Percentiles rank a stretch among this genome's conserved stretches.
Conservation (phyloP, 371 early-diverging fungal species). For the Hamiltosporidium magnivora region DNA sequence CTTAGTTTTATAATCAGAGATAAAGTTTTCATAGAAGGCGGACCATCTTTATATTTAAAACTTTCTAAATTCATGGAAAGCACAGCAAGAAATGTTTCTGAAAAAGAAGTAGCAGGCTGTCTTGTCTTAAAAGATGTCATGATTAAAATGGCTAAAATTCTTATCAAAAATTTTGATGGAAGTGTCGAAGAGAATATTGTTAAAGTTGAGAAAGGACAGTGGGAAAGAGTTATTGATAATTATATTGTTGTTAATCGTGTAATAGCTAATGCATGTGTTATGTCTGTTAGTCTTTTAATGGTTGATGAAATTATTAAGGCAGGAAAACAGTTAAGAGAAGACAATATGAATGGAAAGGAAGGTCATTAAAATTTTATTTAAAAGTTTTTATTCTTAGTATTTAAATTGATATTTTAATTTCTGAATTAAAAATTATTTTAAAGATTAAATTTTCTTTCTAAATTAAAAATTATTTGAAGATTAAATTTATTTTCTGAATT, state of each 20-base stretch:
- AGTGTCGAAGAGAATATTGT: slow-evolving; percentile 29
- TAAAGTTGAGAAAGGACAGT: slow-evolving; percentile 53
- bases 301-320: slow-evolving; percentile 98
- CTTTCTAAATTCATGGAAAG: slow-evolving; percentile 25
- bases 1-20: slow-evolving; percentile 91
- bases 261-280: slow-evolving; percentile 62
- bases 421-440: neutral
- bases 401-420: neutral
- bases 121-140: slow-evolving; percentile 26
- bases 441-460: neutral
- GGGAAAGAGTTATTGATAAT: slow-evolving; percentile 82
- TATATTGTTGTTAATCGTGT: slow-evolving; percentile 83
- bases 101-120: slow-evolving; percentile 28
- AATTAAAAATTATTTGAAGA: neutral
- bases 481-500: neutral
- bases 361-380: neutral
- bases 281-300: slow-evolving; percentile 85
- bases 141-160: slow-evolving; percentile 24
- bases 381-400: neutral
- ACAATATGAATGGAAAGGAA: neutral
- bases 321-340: slow-evolving; percentile 48
- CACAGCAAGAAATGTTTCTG: slow-evolving; percentile 12
- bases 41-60: slow-evolving; percentile 79
- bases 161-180: slow-evolving; percentile 34
- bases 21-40: slow-evolving; percentile 75